A percentile compares a stretch with the other conserved stretches of the same genome.
These are phyloP conservation scores for Kokia cookei DNA, from an alignment of 441 rosid species.

Conservation along the genomic window DNA sequence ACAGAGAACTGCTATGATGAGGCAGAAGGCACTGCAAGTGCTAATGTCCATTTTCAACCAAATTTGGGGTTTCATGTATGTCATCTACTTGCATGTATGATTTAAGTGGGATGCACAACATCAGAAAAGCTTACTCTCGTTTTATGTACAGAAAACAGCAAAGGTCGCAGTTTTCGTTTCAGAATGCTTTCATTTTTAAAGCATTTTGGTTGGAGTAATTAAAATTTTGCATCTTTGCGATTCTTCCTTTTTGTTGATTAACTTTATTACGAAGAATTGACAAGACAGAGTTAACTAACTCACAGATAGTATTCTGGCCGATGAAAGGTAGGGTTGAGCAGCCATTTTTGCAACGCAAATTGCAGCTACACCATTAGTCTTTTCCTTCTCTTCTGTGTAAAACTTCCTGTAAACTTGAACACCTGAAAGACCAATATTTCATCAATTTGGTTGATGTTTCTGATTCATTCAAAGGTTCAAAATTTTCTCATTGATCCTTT, in stretches of 20 bases:
- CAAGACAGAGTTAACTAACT: conserved; percentile 20
- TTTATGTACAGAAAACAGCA: too few relatives aligned
- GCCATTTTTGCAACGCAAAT: conserved; percentile 39
- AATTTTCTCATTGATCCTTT: background rate
- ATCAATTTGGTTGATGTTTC: background rate
- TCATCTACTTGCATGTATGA: too few relatives aligned
- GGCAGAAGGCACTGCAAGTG: too few relatives aligned
- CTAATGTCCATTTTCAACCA: too few relatives aligned
- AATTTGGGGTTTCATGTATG: too few relatives aligned
- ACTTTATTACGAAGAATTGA: background rate
- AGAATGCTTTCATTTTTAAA: background rate
- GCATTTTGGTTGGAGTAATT: background rate
- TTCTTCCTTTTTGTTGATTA: background rate
- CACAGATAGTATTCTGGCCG: conserved; percentile 58
- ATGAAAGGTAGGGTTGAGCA: conserved; percentile 51
- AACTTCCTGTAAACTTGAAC: conserved; percentile 60
- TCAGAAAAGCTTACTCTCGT: too few relatives aligned
- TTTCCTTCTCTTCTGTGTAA: conserved; percentile 68
- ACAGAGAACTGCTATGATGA: too few relatives aligned
- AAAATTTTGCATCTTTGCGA: background rate
- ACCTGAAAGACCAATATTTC: conserved; percentile 29
- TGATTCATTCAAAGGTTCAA: background rate
- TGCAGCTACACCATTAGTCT: conserved; percentile 60
- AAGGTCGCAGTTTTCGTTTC: too few relatives aligned
- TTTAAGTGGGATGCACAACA: too few relatives aligned